Evolutionary conservation across 768 basidiomycete species (phyloP), one percentile per base, ranked within the genome.

Genomic region (Filobasidium floriforme): DNA sequence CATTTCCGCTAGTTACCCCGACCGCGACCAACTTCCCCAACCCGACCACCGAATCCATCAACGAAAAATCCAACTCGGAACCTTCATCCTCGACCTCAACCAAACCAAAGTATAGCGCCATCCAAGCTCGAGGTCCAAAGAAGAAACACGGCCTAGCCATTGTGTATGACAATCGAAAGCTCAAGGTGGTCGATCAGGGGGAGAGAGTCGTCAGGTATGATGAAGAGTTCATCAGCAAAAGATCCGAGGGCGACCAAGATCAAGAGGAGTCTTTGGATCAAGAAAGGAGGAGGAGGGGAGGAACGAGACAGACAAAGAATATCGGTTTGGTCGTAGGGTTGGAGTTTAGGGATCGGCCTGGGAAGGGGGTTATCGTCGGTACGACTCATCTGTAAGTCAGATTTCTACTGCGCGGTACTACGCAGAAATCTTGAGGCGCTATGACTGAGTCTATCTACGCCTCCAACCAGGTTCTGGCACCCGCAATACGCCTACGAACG

Each of bases 131-230:
- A 41, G 92, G 90, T 11, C 86, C 83, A 22, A 79, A 80, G 7
- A 97, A 97, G 79, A 84, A 83, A 55, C 92, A 97, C 69, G 92
- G 92, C 1, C 89, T 89, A 75, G 84, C 94, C 62, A 85, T 96
- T 66, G 86, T 88, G 0, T 92, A 85, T 79, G 85, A 85, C 67
- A 79, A 80, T 24, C 75, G 79, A 28, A 69, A 78, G 18, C 90
- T 85, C 73, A 79, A 76, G 29, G 78, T 83, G 66, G 66, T 82
- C 24, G 82, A 79, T 1, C 78, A 84, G 43, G 82, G 79, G 1
- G 78, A 84, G 43, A 79, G 80, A 62, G 75, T 81, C n/a, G 78
- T 94, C 11, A 79, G 82, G 60, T 90, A 90, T 65, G 93, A 97
- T 55, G 72, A 83, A 82, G 61, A 81, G 85, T 72, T 69, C 22